These are phyloP conservation scores for Hansfordia pulvinata DNA, from an alignment of 2,329 filamentous ascomycete genomes.

Conservation along the genomic window DNA sequence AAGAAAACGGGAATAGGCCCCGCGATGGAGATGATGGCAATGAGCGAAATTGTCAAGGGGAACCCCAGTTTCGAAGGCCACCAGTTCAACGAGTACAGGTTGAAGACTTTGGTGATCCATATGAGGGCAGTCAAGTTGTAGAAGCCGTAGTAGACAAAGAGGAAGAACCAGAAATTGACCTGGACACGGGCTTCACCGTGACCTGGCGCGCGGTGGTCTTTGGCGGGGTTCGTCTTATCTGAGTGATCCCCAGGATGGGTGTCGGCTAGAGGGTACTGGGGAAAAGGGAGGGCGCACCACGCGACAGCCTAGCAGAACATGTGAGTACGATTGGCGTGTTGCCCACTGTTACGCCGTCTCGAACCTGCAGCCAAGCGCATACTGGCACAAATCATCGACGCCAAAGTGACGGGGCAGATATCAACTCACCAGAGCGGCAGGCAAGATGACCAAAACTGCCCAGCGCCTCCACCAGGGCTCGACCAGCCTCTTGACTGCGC, in stretches of 20 bases:
- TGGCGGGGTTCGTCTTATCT: no score
- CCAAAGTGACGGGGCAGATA: conserved; percentile 2
- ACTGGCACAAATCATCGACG: neutral
- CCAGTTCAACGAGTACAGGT: conserved; percentile 59
- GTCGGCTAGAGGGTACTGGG: conserved; percentile 43
- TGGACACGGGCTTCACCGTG: conserved; percentile 50
- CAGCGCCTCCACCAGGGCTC: conserved; percentile 52
- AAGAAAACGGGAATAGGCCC: conserved; percentile 48
- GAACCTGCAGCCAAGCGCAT: neutral
- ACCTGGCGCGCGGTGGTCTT: conserved; percentile 35
- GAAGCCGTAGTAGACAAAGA: conserved; percentile 56
- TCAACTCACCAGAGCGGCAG: conserved; percentile 40
- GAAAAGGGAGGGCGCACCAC: conserved; percentile 54
- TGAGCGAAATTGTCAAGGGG: conserved; percentile 46
- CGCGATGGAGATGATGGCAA: conserved; percentile 44
- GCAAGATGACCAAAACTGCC: conserved; percentile 44
- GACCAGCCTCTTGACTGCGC: conserved; percentile 42
- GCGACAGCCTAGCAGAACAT: conserved; percentile 35
- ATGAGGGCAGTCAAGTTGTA: conserved; percentile 55
- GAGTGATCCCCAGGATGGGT: conserved; percentile 24
- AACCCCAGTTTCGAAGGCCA: conserved; percentile 54
- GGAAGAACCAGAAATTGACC: conserved; percentile 61
- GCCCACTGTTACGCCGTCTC: neutral
- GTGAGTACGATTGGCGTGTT: neutral
- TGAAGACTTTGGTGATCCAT: conserved; percentile 62